Evolutionary conservation across 2,329 filamentous ascomycete species (phyloP).

Genomic region (Claviceps lovelessii): DNA sequence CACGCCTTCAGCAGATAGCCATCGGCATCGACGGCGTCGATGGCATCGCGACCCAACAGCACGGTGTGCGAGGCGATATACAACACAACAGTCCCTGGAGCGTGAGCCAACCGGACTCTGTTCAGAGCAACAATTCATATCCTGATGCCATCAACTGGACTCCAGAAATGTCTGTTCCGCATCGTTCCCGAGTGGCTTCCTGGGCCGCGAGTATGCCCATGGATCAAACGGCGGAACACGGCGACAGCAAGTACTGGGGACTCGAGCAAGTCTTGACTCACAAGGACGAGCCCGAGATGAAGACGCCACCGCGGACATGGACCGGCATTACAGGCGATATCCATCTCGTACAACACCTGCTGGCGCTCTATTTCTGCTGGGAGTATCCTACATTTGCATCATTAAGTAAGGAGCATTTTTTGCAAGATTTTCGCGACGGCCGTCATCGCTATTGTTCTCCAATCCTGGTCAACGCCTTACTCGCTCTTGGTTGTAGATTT

Average conservation of each 20-base stretch:
- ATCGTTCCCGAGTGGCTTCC: slow-evolving; percentile 31
- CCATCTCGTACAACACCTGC: slow-evolving; percentile 45
- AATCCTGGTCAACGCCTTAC: slow-evolving; percentile 50
- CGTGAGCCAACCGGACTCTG: slow-evolving; percentile 32
- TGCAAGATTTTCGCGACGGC: slow-evolving; percentile 48
- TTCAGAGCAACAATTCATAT: slow-evolving; percentile 31
- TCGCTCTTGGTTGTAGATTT: slow-evolving; percentile 54
- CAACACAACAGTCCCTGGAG: slow-evolving; percentile 35
- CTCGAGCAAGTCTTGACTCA: slow-evolving; percentile 36
- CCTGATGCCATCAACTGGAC: slow-evolving; percentile 33
- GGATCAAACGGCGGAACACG: slow-evolving; percentile 17
- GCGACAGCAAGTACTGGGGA: slow-evolving; percentile 21
- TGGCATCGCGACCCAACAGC: slow-evolving; percentile 15
- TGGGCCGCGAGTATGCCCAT: slow-evolving; percentile 33
- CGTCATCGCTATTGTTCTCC: slow-evolving; percentile 52
- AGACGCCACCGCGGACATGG: slow-evolving; percentile 36
- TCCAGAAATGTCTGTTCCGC: slow-evolving; percentile 22
- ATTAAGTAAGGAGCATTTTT: slow-evolving; percentile 56
- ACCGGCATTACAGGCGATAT: slow-evolving; percentile 45
- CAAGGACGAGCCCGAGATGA: slow-evolving; percentile 28
- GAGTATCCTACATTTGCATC: slow-evolving; percentile 63
- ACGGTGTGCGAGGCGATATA: slow-evolving; percentile 22
- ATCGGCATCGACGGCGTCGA: slow-evolving; percentile 15
- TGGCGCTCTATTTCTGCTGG: slow-evolving; percentile 60
- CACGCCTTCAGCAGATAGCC: slow-evolving; percentile 11